These are phyloP conservation scores for Xanthoconium stramineum DNA, from an alignment of 768 basidiomycete genomes.

Conservation along the genomic window DNA sequence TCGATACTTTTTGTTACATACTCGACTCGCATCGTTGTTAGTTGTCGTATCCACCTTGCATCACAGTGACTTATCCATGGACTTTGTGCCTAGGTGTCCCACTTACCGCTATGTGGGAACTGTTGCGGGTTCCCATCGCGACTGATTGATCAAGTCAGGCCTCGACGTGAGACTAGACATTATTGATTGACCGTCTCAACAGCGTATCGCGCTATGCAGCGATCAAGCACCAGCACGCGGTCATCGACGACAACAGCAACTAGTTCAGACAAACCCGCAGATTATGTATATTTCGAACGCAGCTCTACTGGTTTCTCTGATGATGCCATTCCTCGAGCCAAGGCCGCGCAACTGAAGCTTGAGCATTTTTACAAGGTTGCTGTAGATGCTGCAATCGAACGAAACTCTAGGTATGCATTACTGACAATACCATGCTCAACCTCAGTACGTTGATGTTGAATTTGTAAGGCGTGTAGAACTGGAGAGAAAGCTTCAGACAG, in stretches of 20 bases:
- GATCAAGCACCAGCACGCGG: conserved; percentile 30
- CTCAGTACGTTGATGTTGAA: neutral
- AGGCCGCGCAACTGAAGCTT: conserved; percentile 89
- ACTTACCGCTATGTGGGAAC: too few species aligned
- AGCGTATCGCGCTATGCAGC: conserved; percentile 23
- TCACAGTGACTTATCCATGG: too few species aligned
- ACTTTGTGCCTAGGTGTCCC: too few species aligned
- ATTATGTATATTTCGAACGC: conserved; percentile 93
- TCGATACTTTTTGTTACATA: too few species aligned
- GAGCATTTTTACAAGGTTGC: conserved; percentile 97
- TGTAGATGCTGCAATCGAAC: conserved; percentile 91
- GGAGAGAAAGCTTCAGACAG: conserved; percentile 72
- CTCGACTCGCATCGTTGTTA: neutral
- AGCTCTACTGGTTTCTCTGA: conserved; percentile 74
- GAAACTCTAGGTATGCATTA: conserved; percentile 73
- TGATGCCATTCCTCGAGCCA: conserved; percentile 77
- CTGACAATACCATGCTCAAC: neutral
- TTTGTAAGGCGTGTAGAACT: conserved; percentile 75
- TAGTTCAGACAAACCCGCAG: conserved; percentile 43
- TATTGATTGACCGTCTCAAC: neutral
- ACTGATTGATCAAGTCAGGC: neutral
- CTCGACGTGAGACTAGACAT: too few species aligned
- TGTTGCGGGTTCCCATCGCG: conserved; percentile 14
- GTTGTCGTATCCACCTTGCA: too few species aligned
- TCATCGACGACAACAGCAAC: conserved; percentile 20